Base-by-base conservation (phyloP, 2,329 filamentous ascomycete genomes). In the Pleomassaria siparia region DNA sequence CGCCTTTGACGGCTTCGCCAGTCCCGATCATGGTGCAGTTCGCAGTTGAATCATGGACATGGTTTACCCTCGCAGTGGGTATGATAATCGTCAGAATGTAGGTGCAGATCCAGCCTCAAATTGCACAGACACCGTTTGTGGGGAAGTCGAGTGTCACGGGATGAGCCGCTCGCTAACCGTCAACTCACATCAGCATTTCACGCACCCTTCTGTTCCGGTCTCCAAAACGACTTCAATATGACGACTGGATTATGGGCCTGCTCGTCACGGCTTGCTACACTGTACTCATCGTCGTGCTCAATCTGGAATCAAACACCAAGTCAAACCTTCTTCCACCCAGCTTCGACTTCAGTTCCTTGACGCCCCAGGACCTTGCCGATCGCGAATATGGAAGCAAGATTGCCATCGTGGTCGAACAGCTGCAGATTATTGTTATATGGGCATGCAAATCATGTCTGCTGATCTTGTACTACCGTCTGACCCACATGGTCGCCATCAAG, bases 231-330 rank as follows among this genome's bases (percentile, higher is more conserved):
- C 74, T 82, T n/a, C 77, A 80, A 55, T 57, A 76, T 21, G 82
- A 84, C 55, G 82, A 85, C 58, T 82, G 76, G 57, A 67, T 81
- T 20, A 84, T 84, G 80, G 63, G 59, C 11, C 33, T 78, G 8
- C 69, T 81, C 45, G 74, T 77, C 7, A 67, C 78, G 51, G 69
- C 67, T 11, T 69, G 69, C 40, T 79, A 83, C 49, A 79, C 77
- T 25, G 70, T 71, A 4, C 70, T 81, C 16, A 72, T 84, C 25
- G 72, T 74, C 11, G 69, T 71, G n/a, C 70, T 75, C 52, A 77
- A 76, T 53, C 68, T 70, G 36, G 73, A 75, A 46, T 60, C 68
- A 6, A 62, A 70, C 43, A 61, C 65, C 3, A 63, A 66, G 21
- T 74, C 71, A 7, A 77, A 77, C 40, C 70, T 78, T 0, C 58